Evolutionary conservation across 441 rosid species (phyloP), one percentile per base, ranked within the genome.

Genomic region (Jatropha podagrica): DNA sequence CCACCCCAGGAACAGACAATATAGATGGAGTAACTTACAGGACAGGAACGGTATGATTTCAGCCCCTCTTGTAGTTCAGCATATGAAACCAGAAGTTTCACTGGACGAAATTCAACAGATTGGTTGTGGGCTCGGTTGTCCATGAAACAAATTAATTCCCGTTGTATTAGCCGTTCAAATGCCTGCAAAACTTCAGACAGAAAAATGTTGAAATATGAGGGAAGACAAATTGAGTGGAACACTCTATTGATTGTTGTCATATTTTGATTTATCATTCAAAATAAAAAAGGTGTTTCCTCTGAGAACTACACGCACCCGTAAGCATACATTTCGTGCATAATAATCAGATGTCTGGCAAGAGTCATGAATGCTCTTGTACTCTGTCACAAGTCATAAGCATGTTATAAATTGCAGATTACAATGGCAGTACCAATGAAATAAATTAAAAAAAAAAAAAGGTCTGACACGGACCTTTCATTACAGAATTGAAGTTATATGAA

Each of bases 1-100:
- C 23, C 6, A 17, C 54, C 11, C 65, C 17, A 18, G 56, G 59
- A 48, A 69, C 14, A 51, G 20, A 65, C 15, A 61, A 5, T 11
- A 27, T 58, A 65, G 20, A 62, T 40, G 48, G 7, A 27, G 72
- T 23, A 68, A 81, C 97, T 90, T 89, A 91, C 98, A 51, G 98
- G 99, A 85, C 98, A 96, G n/a, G 91, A 91, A 13, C 81, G 82
- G 79, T 92, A 89, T 20, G 95, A 89, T 81, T 87, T 91, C 81
- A 96, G 80, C 67, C 95, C 99, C 71, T 86, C 86, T 66, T 85
- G 82, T 44, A 96, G 94, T 84, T 94, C 97, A 51, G 74, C 82
- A 58, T 81, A 83, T 63, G 97, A 90, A 77, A 94, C 78, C 26
- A 96, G 84, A 80, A 94, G 93, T 90, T 87, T 94, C 76, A 89